These are phyloP conservation scores for Glonium stellatum DNA, from an alignment of 495 filamentous ascomycete species.

Conservation along the genomic window DNA sequence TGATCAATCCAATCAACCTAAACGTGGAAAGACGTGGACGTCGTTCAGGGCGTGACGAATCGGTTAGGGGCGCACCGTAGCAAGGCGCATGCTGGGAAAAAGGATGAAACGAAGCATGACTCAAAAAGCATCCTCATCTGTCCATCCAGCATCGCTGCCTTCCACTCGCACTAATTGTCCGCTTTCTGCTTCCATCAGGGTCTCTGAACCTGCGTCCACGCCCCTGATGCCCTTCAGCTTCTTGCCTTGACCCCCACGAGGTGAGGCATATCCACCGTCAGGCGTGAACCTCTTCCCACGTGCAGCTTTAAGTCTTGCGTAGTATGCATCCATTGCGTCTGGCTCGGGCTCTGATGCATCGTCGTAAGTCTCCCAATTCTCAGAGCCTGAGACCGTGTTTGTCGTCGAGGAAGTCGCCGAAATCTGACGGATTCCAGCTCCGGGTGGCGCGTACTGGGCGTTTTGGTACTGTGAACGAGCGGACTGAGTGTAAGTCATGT, in stretches of 20 bases:
- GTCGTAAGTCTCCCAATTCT: constrained; percentile 89
- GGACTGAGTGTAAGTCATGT: constrained; percentile 24
- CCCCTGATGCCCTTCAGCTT: constrained; percentile 27
- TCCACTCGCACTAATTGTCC: constrained; percentile 30
- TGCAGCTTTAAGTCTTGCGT: constrained; percentile 64
- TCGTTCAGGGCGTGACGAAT: constrained; percentile 19
- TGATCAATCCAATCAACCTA: constrained; percentile 10
- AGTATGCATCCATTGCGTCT: constrained; percentile 69
- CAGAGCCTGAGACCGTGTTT: constrained; percentile 63
- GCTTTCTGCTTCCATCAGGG: constrained; percentile 28
- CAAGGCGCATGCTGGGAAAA: constrained; percentile 4
- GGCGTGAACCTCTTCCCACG: constrained; percentile 57
- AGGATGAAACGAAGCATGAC: constrained; percentile 3
- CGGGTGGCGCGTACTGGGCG: constrained; percentile 39
- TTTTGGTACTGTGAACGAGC: constrained; percentile 35
- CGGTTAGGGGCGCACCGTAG: constrained; percentile 11
- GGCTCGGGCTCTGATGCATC: constrained; percentile 47
- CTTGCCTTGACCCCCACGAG: constrained; percentile 36
- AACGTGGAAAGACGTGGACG: constrained; percentile 14
- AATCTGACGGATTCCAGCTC: constrained; percentile 56
- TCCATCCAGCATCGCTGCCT: constrained; percentile 41
- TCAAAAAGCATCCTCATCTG: constrained; percentile 37
- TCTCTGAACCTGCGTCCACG: constrained; percentile 22
- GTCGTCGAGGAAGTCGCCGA: constrained; percentile 54
- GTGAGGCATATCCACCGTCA: constrained; percentile 46